Conservation (phyloP, 768 basidiomycete genomes). For the Artomyces pyxidatus region DNA sequence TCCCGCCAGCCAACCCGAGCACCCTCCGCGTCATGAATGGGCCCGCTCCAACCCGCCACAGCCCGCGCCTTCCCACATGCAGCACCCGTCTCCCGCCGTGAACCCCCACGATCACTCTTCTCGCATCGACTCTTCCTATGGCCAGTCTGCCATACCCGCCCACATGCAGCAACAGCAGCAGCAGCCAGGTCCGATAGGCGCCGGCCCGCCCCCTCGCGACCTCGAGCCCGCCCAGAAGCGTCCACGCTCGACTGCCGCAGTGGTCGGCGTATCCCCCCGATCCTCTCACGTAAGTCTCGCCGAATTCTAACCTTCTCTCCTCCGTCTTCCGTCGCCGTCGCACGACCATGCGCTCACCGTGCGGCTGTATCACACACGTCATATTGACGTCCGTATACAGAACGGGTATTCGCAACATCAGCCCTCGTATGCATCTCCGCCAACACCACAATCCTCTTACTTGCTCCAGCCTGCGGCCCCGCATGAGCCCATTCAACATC, state of each 20-base stretch:
- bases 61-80: constrained; percentile 11
- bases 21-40: constrained; percentile 28
- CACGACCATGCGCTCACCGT: not conserved
- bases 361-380: not conserved
- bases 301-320: too few species aligned
- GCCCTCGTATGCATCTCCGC: constrained; percentile 36
- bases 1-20: constrained; percentile 24
- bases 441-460: constrained; percentile 24
- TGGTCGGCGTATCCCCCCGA: constrained; percentile 38
- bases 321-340: not conserved
- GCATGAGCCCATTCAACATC: constrained; percentile 37
- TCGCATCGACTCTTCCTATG: constrained; percentile 38
- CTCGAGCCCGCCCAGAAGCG: constrained; percentile 36
- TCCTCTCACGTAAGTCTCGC: constrained; percentile 46
- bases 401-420: constrained; percentile 24
- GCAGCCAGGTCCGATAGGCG: constrained; percentile 13
- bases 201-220: constrained; percentile 18
- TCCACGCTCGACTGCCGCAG: constrained; percentile 28
- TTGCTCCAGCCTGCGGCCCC: constrained; percentile 32
- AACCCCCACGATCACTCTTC: constrained; percentile 19
- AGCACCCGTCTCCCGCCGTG: constrained; percentile 15
- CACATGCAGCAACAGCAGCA: constrained; percentile 12
- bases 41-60: constrained; percentile 13
- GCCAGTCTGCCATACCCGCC: constrained; percentile 24
- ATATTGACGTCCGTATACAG: constrained; percentile 18